Base-by-base conservation (phyloP, 1,284 basidiomycete genomes). In the Baeospora myosura region DNA sequence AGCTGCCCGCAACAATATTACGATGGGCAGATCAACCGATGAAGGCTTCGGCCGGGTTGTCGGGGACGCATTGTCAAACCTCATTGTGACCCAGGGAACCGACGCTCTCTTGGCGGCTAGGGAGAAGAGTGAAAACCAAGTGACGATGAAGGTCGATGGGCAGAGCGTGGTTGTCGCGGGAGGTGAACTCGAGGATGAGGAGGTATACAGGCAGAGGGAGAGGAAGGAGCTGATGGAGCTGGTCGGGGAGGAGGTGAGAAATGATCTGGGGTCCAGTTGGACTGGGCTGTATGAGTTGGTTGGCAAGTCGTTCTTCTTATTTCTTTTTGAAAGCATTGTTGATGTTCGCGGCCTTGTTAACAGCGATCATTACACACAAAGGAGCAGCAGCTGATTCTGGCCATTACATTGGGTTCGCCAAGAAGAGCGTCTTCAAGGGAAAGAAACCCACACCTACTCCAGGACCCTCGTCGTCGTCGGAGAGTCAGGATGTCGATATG, bases 301-400 rank as follows among this genome's bases (percentile, higher is more conserved):
- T 43, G 87, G 88, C 81, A 46, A 53, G 81, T 46, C 17, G 7
- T 12, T 26, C 16, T 25, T 38, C 10, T 34, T 23, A 38, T 16
- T 14, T 45, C 17, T n/a, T 40, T 26, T 22, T 4, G 20, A 24
- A 5, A 21, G 12, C 4, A 20, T 21, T 2, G 17, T 14, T 42
- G 12, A 32, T 35, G 30, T 35, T 50, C 20, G 49, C 29, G 32
- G 18, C 20, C 35, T 21, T 36, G n/a, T 14, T 18, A 20, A 31
- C 53, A 89, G 90, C 84, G 1, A 88, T 98, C 56, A 83, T 99
- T 11, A 96, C 93, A 20, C 95, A 98, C 74, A 98, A 98, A 60
- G 96, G 96, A 12, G 81, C 92, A 0, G 87, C 86, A 0, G 93
- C 95, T 0, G 93, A 98, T 57, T 81, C 88, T 0, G 94, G 92